phyloP scores from a whole-genome alignment of 1,284 basidiomycete genomes.

The Violaceomyces palustris region DNA sequence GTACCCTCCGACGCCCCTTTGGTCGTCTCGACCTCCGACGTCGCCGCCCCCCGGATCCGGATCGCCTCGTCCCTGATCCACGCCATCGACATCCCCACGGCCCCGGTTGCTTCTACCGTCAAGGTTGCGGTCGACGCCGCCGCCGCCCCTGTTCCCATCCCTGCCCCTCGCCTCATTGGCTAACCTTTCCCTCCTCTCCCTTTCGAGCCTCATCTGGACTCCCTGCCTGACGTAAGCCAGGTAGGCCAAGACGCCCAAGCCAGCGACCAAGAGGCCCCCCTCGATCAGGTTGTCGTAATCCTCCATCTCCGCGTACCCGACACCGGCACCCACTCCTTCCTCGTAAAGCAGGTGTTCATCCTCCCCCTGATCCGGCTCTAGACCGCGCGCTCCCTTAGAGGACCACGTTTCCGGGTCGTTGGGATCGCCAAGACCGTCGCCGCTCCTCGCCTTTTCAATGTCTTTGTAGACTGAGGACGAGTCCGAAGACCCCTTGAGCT shows the following conservation, averaged over 20 bases:
- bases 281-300: constrained; percentile 47
- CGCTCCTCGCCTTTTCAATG: constrained; percentile 30
- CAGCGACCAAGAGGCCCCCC: constrained; percentile 32
- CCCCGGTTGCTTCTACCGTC: too few species aligned
- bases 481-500: neutral
- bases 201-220: constrained; percentile 28
- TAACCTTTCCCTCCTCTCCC: constrained; percentile 15
- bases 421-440: constrained; percentile 2
- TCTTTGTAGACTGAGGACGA: too few species aligned
- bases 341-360: constrained; percentile 16
- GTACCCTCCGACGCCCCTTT: too few species aligned
- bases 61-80: too few species aligned
- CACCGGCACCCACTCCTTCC: too few species aligned
- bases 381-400: constrained; percentile 1
- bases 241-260: constrained; percentile 33
- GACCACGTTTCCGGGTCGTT: constrained; percentile 6
- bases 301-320: too few species aligned
- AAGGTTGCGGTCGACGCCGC: too few species aligned
- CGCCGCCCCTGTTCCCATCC: neutral
- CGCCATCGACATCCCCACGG: too few species aligned
- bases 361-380: constrained; percentile 16
- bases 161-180: neutral
- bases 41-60: too few species aligned
- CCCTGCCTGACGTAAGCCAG: constrained; percentile 36
- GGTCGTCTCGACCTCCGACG: too few species aligned